Base-by-base conservation (phyloP, 257 asterid species). In the Nemophila menziesii region DNA sequence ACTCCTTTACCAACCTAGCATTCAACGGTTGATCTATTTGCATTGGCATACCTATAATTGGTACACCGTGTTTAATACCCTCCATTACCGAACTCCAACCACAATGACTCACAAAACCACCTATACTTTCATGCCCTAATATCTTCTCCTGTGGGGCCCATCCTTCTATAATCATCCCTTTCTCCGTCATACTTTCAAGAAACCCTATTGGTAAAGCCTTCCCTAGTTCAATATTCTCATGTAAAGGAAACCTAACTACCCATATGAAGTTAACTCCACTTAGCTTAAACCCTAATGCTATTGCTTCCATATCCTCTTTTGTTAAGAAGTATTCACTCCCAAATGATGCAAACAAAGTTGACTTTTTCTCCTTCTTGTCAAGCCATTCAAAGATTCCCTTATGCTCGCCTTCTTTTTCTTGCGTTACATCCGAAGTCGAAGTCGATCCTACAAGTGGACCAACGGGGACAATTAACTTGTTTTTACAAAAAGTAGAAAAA, bases 81-180 rank as follows among this genome's bases (percentile, higher is more conserved):
- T 85, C 77, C 68, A 75, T 65, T 55, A 78, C 72, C 2, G 85
- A 75, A 48, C 71, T 65, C 92, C 92, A 77, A 16, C 92, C 84
- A 10, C 85, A 80, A 9, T 80, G 78, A 29, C 77, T 80, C 63
- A 78, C 8, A 14, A 80, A 80, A 16, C 74, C 92, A 0, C 87
- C 92, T 0, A 73, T 53, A 27, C 75, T 78, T 2, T 51, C 21
- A 39, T 77, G 85, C 1, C 51, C 37, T 13, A 85, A 43, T 1
- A 80, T 78, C 51, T 36, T 54, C 44, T 51, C 45, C 54, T 71
- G 93, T 13, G 87, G 77, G 3, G 75, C 92, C 87, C 85, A 70
- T 2, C 56, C 58, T 43, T 66, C 74, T 47, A 78, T 29, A 43
- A 78, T 56, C 59, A 59, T 37, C 16, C 77, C 93, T 42, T 74